phyloP scores from a whole-genome alignment of 148 eudicot species.

The Hydrangea macrophylla region DNA sequence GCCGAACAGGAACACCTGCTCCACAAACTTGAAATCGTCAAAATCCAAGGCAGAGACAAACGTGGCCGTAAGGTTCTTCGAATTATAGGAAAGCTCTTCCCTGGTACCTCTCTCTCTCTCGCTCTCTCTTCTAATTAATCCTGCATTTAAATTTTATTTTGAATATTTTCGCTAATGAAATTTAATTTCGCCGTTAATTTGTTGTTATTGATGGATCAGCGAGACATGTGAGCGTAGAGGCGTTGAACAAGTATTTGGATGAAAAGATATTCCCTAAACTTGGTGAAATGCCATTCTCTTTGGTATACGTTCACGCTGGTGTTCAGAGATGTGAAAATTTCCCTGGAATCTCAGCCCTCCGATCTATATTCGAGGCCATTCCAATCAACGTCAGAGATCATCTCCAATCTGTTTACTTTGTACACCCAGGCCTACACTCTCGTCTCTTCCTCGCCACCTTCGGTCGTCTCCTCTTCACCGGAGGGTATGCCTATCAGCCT shows the following conservation, averaged over 20 bases:
- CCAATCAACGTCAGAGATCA: conserved; percentile 39
- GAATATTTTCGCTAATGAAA: no score
- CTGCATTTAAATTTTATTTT: neutral
- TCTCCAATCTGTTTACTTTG: conserved; percentile 52
- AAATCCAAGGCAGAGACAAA: conserved; percentile 56
- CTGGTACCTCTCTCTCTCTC: conserved; percentile 35
- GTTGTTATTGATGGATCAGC: conserved; percentile 19
- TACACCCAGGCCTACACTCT: conserved; percentile 66
- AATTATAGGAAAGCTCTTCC: conserved; percentile 57
- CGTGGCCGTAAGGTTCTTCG: conserved; percentile 43
- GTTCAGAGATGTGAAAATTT: conserved; percentile 37
- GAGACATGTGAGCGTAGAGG: conserved; percentile 38
- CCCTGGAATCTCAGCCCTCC: conserved; percentile 56
- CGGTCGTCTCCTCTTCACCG: conserved; percentile 56
- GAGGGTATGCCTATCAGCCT: conserved; percentile 27
- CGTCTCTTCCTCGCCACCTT: conserved; percentile 70
- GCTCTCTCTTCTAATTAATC: neutral
- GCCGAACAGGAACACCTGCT: conserved; percentile 38
- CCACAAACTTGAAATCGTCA: conserved; percentile 41
- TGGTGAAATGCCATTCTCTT: conserved; percentile 29
- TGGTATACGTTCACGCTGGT: conserved; percentile 59
- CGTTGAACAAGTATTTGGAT: conserved; percentile 44
- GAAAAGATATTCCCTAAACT: conserved; percentile 50
- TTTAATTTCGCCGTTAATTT: no score
- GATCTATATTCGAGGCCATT: conserved; percentile 42